phyloP scores from a whole-genome alignment of 192 early-diverging fungal species.

The Coemansia sp. region DNA sequence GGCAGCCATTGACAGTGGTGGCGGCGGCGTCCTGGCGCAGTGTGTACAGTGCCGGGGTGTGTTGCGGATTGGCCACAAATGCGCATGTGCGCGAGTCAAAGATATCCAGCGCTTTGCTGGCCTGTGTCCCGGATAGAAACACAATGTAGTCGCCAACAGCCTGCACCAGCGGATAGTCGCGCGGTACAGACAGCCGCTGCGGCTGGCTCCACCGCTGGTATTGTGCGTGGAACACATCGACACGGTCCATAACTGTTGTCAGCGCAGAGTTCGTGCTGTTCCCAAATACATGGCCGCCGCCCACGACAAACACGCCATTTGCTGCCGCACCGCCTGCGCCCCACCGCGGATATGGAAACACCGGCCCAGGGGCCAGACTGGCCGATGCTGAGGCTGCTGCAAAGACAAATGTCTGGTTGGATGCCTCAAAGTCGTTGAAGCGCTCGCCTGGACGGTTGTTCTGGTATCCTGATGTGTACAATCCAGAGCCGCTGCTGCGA shows the following conservation, averaged over 20 bases:
- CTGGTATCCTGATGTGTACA: slow-evolving; percentile 39
- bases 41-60: slow-evolving; percentile 34
- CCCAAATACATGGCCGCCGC: slow-evolving; percentile 42
- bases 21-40: slow-evolving; percentile 32
- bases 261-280: slow-evolving; percentile 7
- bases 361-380: slow-evolving; percentile 6
- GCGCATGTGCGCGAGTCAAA: slow-evolving; percentile 24
- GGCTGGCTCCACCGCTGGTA: slow-evolving; percentile 27
- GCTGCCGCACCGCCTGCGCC: slow-evolving; percentile 40
- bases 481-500: slow-evolving; percentile 15
- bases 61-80: slow-evolving; percentile 18
- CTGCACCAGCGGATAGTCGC: slow-evolving; percentile 43
- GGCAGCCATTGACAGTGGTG: slow-evolving; percentile 28
- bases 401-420: slow-evolving; percentile 38
- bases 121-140: slow-evolving; percentile 29
- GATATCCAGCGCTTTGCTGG: slow-evolving; percentile 44
- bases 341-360: slow-evolving; percentile 44
- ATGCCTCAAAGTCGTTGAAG: slow-evolving; percentile 50
- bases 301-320: slow-evolving; percentile 47
- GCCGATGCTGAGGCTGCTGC: background rate
- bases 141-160: slow-evolving; percentile 44
- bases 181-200: slow-evolving; percentile 28
- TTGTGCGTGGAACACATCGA: slow-evolving; percentile 33
- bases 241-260: slow-evolving; percentile 32
- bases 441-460: slow-evolving; percentile 45